phyloP scores from a whole-genome alignment of 2,329 filamentous ascomycete genomes.

The Aspergillus ochraceus region DNA sequence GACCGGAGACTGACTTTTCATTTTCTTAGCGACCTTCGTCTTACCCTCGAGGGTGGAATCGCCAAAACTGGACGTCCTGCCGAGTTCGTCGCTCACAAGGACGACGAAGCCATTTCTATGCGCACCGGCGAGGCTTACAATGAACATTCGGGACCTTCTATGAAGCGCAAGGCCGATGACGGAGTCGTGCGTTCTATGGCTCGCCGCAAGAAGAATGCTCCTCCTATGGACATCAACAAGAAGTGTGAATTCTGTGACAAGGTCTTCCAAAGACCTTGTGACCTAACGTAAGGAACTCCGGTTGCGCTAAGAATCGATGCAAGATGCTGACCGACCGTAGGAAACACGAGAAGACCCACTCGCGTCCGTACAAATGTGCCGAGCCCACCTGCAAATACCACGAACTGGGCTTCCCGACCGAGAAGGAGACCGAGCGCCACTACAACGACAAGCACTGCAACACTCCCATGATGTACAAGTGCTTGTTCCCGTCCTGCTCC shows the following conservation, averaged over 20 bases:
- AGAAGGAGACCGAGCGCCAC: slow-evolving; percentile 96
- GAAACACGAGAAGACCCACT: slow-evolving; percentile 98
- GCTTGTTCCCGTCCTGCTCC: slow-evolving; percentile 77
- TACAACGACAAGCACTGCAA: slow-evolving; percentile 92
- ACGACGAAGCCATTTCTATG: slow-evolving; percentile 77
- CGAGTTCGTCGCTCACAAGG: slow-evolving; percentile 79
- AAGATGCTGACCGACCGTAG: slow-evolving; percentile 23
- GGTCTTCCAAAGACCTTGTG: slow-evolving; percentile 94
- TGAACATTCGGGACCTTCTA: slow-evolving; percentile 35
- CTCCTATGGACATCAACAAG: slow-evolving; percentile 79
- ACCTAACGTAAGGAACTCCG: slow-evolving; percentile 62
- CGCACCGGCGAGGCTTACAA: slow-evolving; percentile 67
- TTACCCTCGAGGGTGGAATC: slow-evolving; percentile 79
- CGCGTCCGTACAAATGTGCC: slow-evolving; percentile 91
- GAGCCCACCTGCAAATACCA: slow-evolving; percentile 83
- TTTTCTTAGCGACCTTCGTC: slow-evolving; percentile 57
- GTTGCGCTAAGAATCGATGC: not conserved
- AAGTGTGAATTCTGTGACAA: slow-evolving; percentile 83
- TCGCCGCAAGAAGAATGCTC: slow-evolving; percentile 88
- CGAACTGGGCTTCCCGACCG: slow-evolving; percentile 88
- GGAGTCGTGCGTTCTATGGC: slow-evolving; percentile 93
- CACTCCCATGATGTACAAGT: slow-evolving; percentile 78
- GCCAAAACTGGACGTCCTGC: slow-evolving; percentile 78
- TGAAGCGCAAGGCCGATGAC: slow-evolving; percentile 68
- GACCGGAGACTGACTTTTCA: slow-evolving; percentile 12